A percentile compares a stretch with the other conserved stretches of the same genome.
phyloP scores from a whole-genome alignment of 768 basidiomycete species.

The Crucibulum laeve region DNA sequence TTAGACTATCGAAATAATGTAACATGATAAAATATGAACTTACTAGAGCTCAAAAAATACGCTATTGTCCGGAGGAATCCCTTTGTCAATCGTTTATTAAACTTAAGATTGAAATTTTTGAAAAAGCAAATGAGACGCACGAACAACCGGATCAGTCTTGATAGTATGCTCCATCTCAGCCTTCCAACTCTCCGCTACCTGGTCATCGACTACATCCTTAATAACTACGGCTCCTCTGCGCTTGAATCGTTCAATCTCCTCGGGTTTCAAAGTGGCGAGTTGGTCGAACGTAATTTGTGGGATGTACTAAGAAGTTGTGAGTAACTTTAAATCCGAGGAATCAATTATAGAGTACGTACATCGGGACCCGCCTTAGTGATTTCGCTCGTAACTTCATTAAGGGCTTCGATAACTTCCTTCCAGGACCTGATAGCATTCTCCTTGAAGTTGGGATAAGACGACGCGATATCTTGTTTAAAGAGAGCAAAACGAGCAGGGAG shows the following conservation, averaged over 20 bases:
- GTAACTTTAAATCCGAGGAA: slow-evolving; percentile 28
- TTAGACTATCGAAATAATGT: slow-evolving; percentile 10
- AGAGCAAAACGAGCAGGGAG: slow-evolving; percentile 22
- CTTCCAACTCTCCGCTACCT: slow-evolving; percentile 46
- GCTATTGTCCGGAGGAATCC: not conserved
- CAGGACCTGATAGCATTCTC: slow-evolving; percentile 38
- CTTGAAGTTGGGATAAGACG: slow-evolving; percentile 29
- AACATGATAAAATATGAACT: not conserved
- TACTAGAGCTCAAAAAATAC: not conserved
- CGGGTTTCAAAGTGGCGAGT: slow-evolving; percentile 33
- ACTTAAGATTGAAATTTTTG: not conserved
- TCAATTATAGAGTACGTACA: not conserved
- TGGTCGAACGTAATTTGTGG: slow-evolving; percentile 48
- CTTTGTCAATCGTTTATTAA: not conserved
- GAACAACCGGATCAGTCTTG: slow-evolving; percentile 39
- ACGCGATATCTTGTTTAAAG: slow-evolving; percentile 16
- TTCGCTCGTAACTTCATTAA: not conserved
- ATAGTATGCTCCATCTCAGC: slow-evolving; percentile 43
- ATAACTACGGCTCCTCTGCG: slow-evolving; percentile 30
- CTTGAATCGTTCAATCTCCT: slow-evolving; percentile 6
- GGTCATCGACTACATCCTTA: slow-evolving; percentile 41
- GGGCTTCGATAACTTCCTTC: slow-evolving; percentile 37
- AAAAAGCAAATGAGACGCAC: slow-evolving; percentile 25
- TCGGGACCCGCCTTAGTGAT: not conserved
- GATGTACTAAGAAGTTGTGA: slow-evolving; percentile 36